A percentile compares a stretch with the other conserved stretches of the same genome.
Evolutionary conservation across 306 rosid genomes (phyloP).

Genomic region (Cicer bijugum): DNA sequence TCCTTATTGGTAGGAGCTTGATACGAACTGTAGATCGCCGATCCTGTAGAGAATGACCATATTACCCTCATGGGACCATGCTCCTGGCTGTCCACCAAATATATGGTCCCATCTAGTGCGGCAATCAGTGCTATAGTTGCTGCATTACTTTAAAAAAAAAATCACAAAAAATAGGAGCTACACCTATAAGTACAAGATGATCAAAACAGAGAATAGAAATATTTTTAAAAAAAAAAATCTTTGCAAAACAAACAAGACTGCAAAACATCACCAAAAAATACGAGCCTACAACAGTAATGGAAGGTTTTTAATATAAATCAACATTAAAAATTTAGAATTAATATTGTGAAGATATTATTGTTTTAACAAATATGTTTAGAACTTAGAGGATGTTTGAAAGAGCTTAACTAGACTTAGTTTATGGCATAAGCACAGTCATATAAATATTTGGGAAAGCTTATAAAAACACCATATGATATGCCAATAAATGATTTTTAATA

Average conservation of each 20-base stretch:
- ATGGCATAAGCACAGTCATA: not conserved
- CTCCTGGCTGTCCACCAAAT: slow-evolving; percentile 55
- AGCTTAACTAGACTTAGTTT: not conserved
- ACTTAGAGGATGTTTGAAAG: slow-evolving; percentile 10
- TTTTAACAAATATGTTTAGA: not conserved
- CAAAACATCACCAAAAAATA: no score
- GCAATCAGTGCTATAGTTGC: slow-evolving; percentile 59
- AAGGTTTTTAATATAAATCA: not conserved
- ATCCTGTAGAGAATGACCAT: slow-evolving; percentile 77
- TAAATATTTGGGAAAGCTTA: not conserved
- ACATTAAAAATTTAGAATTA: not conserved
- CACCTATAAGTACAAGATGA: not conserved
- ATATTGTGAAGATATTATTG: no score
- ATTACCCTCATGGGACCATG: slow-evolving; percentile 52
- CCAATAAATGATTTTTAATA: not conserved
- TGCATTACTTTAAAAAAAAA: slow-evolving; percentile 47
- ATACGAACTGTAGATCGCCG: slow-evolving; percentile 63
- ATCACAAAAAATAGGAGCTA: not conserved
- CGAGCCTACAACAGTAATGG: not conserved
- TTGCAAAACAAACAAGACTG: slow-evolving; percentile 1
- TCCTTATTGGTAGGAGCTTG: slow-evolving; percentile 51
- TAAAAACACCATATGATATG: not conserved
- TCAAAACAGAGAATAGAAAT: not conserved
- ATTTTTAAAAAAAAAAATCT: not conserved
- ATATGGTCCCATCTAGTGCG: slow-evolving; percentile 65